phyloP scores from a whole-genome alignment of 1,284 basidiomycete genomes.

The Cutaneotrichosporon sp. region DNA sequence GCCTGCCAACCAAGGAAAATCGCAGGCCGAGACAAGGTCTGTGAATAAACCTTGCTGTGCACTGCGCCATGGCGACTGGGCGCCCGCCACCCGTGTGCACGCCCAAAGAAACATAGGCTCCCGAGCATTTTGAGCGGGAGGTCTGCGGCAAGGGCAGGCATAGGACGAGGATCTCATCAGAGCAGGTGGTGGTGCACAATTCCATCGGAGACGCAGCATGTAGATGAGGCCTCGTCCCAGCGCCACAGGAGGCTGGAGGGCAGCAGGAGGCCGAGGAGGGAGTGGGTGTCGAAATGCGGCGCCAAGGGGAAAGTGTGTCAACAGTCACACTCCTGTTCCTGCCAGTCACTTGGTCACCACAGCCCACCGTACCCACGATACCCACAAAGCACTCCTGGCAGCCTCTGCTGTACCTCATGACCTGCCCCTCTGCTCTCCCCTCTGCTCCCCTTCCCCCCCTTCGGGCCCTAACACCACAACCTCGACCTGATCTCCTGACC shows the following conservation, averaged over 20 bases:
- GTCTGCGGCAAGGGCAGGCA: too few species aligned
- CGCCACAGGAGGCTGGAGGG: not conserved
- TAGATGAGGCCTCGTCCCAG: not conserved
- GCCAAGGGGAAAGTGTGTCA: not conserved
- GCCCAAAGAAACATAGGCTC: not conserved
- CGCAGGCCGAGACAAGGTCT: not conserved
- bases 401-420: not conserved
- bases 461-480: too few species aligned
- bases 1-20: not conserved
- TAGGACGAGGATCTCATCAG: too few species aligned
- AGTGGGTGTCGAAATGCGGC: not conserved
- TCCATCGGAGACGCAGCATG: too few species aligned
- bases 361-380: too few species aligned
- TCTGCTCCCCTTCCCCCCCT: too few species aligned
- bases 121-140: not conserved
- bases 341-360: too few species aligned
- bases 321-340: not conserved
- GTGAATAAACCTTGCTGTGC: not conserved
- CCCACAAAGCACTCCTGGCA: too few species aligned
- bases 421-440: not conserved
- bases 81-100: not conserved
- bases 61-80: not conserved
- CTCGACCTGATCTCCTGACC: not conserved
- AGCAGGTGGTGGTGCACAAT: too few species aligned
- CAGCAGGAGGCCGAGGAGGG: too few species aligned